A percentile compares a stretch with the other conserved stretches of the same genome.
These are phyloP conservation scores for Anisodus acutangulus DNA, from an alignment of 257 asterid species.

Conservation along the genomic window DNA sequence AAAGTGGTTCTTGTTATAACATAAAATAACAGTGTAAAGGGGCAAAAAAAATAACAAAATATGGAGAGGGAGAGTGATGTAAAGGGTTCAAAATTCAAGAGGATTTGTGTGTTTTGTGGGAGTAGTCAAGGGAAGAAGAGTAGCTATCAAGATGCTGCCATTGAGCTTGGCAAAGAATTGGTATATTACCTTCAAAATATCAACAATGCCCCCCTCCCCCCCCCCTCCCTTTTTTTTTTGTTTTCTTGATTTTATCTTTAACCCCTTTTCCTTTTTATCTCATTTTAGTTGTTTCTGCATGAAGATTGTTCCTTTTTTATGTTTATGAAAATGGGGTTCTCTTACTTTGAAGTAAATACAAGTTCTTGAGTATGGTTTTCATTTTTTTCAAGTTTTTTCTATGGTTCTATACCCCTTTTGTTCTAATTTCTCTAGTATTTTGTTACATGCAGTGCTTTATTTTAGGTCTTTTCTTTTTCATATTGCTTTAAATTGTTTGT, in stretches of 20 bases:
- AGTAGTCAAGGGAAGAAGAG: slow-evolving; percentile 54
- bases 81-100: slow-evolving; percentile 49
- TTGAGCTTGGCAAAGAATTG: slow-evolving; percentile 51
- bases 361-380: background rate
- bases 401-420: background rate
- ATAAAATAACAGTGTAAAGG: slow-evolving; percentile 27
- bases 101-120: slow-evolving; percentile 63
- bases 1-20: background rate
- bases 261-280: background rate
- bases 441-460: background rate
- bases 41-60: background rate
- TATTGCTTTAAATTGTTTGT: too few species aligned
- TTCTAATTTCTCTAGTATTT: background rate
- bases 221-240: background rate
- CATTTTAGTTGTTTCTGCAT: background rate
- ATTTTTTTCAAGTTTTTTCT: background rate
- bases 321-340: slow-evolving; percentile 9
- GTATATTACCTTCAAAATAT: slow-evolving; percentile 30
- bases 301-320: slow-evolving; percentile 18
- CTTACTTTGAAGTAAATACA: background rate
- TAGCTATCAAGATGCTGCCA: slow-evolving; percentile 56
- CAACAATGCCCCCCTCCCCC: background rate
- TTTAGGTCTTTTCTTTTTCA: too few species aligned
- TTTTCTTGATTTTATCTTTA: background rate
- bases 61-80: too few species aligned